Conservation (phyloP, 2,329 filamentous ascomycete genomes). For the Diaporthe sp. region DNA sequence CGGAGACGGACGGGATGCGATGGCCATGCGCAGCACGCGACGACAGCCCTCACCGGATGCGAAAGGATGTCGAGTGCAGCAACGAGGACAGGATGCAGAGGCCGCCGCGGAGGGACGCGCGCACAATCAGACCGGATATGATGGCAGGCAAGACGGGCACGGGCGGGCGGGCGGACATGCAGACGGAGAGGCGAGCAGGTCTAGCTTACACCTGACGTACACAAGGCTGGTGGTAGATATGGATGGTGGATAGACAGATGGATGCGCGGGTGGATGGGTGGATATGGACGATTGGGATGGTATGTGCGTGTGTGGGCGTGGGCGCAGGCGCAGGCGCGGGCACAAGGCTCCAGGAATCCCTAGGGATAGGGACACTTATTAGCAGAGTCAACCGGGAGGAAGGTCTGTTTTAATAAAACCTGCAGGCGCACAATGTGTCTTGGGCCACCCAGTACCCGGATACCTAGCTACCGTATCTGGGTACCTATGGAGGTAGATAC, state of each 20-base stretch:
- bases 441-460: neutral
- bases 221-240: neutral
- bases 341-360: slow-evolving; percentile 6
- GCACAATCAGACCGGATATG: neutral
- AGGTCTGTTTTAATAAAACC: slow-evolving; percentile 17
- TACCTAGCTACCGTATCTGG: neutral
- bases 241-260: neutral
- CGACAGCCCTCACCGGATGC: neutral
- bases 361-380: neutral
- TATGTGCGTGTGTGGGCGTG: slow-evolving; percentile 10
- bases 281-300: slow-evolving; percentile 9
- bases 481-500: neutral
- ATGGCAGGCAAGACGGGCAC: neutral
- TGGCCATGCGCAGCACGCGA: slow-evolving; percentile 18
- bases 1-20: slow-evolving; percentile 1
- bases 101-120: slow-evolving; percentile 2
- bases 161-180: neutral
- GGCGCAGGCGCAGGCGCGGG: neutral
- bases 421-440: neutral
- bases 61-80: neutral
- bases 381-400: neutral
- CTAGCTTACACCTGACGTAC: slow-evolving; percentile 12
- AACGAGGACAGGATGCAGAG: neutral
- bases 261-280: slow-evolving; percentile 4
- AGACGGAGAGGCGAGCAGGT: neutral